These are phyloP conservation scores for Entoloma clypeatum DNA, from an alignment of 1,284 basidiomycete genomes.

Conservation along the genomic window DNA sequence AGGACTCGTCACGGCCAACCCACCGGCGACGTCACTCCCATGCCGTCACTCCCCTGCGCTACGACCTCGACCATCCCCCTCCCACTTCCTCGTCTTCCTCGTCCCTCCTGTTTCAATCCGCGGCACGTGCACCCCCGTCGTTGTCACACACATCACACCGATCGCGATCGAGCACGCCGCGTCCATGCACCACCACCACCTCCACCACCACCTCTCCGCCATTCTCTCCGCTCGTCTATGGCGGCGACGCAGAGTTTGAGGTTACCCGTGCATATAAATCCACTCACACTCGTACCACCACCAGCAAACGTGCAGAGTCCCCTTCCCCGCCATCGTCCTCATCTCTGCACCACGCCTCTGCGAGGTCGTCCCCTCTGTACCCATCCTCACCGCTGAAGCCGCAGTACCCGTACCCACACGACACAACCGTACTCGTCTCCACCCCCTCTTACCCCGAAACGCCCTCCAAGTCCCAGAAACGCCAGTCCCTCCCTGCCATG, in stretches of 20 bases:
- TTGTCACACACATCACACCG: no score
- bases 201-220: background rate
- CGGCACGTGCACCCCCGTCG: conserved; percentile 1
- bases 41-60: conserved; percentile 4
- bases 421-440: conserved; percentile 5
- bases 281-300: conserved; percentile 6
- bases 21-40: background rate
- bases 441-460: conserved; percentile 9
- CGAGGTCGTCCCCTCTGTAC: background rate
- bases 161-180: conserved; percentile 1
- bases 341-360: background rate
- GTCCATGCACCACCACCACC: background rate
- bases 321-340: conserved; percentile 7
- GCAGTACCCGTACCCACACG: conserved; percentile 1
- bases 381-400: background rate
- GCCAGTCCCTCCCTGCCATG: conserved; percentile 27
- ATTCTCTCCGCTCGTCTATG: conserved; percentile 2
- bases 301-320: conserved; percentile 7
- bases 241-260: conserved; percentile 9
- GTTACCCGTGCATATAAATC: background rate
- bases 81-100: background rate
- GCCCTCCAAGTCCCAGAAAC: conserved; percentile 18
- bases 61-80: background rate
- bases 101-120: conserved; percentile 5
- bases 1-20: background rate